A percentile compares a stretch with the other conserved stretches of the same genome.
Conservation (phyloP, 2,329 filamentous ascomycete genomes). For the Conoideocrella luteorostrata region DNA sequence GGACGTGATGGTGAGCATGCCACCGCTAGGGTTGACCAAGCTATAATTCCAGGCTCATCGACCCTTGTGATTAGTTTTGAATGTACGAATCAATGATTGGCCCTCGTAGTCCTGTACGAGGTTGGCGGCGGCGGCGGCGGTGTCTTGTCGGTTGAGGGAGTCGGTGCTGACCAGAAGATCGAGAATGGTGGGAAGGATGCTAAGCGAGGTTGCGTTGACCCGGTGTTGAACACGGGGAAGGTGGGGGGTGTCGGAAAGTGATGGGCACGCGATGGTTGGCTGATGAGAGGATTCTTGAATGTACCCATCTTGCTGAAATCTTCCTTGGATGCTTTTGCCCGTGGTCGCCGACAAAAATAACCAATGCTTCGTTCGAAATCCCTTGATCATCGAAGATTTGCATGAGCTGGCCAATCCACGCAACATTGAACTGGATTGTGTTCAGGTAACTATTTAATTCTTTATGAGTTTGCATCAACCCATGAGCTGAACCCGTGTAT, state of each 20-base stretch:
- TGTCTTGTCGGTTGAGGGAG: conserved; percentile 22
- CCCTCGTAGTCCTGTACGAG: conserved; percentile 28
- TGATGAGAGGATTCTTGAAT: conserved; percentile 25
- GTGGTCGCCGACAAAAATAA: conserved; percentile 29
- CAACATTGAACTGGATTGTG: conserved; percentile 23
- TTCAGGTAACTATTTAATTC: conserved; percentile 26
- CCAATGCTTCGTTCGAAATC: conserved; percentile 26
- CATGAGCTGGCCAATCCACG: conserved; percentile 25
- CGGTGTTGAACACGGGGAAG: conserved; percentile 20
- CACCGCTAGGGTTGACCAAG: conserved; percentile 24
- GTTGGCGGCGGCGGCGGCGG: conserved; percentile 19
- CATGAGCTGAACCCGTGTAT: conserved; percentile 16
- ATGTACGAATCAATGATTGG: conserved; percentile 26
- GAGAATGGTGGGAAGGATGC: conserved; percentile 28
- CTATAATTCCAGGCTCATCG: conserved; percentile 25
- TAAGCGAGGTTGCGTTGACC: conserved; percentile 24
- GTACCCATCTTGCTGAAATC: conserved; percentile 21
- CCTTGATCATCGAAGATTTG: conserved; percentile 24
- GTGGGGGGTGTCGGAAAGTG: conserved; percentile 24
- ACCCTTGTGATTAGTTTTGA: conserved; percentile 13
- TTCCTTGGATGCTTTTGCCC: conserved; percentile 26
- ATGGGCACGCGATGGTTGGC: conserved; percentile 28
- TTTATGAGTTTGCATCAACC: conserved; percentile 11
- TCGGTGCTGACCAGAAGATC: conserved; percentile 27
- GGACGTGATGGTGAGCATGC: conserved; percentile 21